Conservation (phyloP, 2,329 filamentous ascomycete genomes). For the Juglanconis juglandina region DNA sequence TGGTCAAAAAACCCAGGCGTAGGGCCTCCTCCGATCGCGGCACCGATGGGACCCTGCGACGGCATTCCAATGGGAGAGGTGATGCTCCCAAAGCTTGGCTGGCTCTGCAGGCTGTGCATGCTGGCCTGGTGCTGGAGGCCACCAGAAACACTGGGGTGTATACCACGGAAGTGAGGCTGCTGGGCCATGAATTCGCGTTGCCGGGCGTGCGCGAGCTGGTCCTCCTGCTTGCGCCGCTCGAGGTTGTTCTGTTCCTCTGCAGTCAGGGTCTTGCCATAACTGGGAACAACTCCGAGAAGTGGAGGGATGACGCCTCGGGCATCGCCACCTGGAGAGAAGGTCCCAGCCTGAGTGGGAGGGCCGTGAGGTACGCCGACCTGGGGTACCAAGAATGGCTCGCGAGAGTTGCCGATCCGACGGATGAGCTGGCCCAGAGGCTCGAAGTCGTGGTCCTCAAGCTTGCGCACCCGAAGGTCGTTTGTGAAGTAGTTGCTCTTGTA, state of each 20-base stretch:
- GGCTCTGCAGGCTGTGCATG: conserved; percentile 91
- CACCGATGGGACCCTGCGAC: conserved; percentile 51
- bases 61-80: conserved; percentile 72
- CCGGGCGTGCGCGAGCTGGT: conserved; percentile 93
- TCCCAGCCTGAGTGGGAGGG: conserved; percentile 53
- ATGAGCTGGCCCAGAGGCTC: conserved; percentile 94
- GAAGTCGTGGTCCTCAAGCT: conserved; percentile 88
- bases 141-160: conserved; percentile 51
- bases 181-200: conserved; percentile 91
- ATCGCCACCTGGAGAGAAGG: conserved; percentile 44
- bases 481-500: conserved; percentile 99
- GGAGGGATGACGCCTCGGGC: conserved; percentile 73
- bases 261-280: conserved; percentile 92
- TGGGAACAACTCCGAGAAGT: conserved; percentile 89
- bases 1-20: conserved; percentile 69
- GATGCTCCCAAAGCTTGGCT: conserved; percentile 94
- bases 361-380: conserved; percentile 95
- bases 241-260: conserved; percentile 97
- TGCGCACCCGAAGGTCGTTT: conserved; percentile 89
- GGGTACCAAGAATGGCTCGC: conserved; percentile 94
- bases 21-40: conserved; percentile 47
- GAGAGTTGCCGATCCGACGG: conserved; percentile 90
- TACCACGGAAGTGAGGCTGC: conserved; percentile 74
- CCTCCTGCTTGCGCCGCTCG: conserved; percentile 94
- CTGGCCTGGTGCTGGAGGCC: conserved; percentile 87